Evolutionary conservation across 805 yeast genomes (phyloP).

Genomic region (Spathaspora arborariae): DNA sequence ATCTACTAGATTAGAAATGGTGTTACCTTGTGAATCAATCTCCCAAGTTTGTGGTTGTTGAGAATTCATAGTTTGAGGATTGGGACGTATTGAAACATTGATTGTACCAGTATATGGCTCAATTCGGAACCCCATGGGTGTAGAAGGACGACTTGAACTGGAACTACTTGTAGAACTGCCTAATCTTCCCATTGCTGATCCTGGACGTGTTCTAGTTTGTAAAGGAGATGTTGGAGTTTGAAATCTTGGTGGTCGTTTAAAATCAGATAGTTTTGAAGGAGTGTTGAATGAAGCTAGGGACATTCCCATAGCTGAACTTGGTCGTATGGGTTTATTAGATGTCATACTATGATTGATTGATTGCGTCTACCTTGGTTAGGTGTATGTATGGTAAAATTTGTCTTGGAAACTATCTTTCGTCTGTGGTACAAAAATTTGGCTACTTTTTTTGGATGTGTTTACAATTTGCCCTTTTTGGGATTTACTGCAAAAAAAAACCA

Average conservation of each 20-base stretch:
- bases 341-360: too few species aligned
- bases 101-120: conserved; percentile 67
- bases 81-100: conserved; percentile 73
- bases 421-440: background rate
- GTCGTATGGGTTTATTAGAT: background rate
- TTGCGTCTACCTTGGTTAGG: too few species aligned
- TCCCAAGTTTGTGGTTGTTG: conserved; percentile 40
- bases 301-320: background rate
- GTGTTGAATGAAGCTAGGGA: background rate
- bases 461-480: conserved; percentile 4
- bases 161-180: background rate
- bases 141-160: background rate
- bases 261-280: background rate
- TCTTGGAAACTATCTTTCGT: too few species aligned
- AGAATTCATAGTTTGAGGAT: conserved; percentile 48
- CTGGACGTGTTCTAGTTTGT: background rate
- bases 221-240: background rate
- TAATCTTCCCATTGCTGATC: conserved; percentile 1
- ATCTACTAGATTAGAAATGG: conserved; percentile 48
- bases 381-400: too few species aligned
- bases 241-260: conserved; percentile 2
- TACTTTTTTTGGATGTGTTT: conserved; percentile 4
- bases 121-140: conserved; percentile 10
- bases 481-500: conserved; percentile 2
- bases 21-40: conserved; percentile 34